These are phyloP conservation scores for Arthrocladium fulminans DNA, from an alignment of 2,329 filamentous ascomycete species.

Conservation along the genomic window DNA sequence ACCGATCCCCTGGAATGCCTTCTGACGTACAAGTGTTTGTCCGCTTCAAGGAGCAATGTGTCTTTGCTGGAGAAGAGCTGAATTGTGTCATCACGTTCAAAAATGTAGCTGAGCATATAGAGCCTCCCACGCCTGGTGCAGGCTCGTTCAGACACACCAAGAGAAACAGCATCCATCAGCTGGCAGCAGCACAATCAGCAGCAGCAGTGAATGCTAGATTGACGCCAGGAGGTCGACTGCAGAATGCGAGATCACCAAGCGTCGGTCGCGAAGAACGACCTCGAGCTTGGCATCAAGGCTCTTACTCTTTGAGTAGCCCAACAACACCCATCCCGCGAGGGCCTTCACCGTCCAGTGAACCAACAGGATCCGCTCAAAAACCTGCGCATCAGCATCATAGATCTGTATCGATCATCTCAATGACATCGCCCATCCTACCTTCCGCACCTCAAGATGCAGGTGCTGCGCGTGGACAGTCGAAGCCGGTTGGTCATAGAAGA, in stretches of 20 bases:
- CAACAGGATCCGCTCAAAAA: slow-evolving; percentile 21
- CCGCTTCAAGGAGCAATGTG: slow-evolving; percentile 84
- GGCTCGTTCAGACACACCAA: slow-evolving; percentile 21
- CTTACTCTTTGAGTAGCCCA: slow-evolving; percentile 34
- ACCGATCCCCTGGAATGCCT: slow-evolving; percentile 29
- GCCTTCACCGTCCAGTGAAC: slow-evolving; percentile 13
- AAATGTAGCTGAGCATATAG: slow-evolving; percentile 57
- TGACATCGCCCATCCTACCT: slow-evolving; percentile 38
- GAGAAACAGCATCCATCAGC: slow-evolving; percentile 18
- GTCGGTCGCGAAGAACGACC: slow-evolving; percentile 6
- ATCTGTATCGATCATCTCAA: slow-evolving; percentile 74
- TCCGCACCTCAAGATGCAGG: neutral
- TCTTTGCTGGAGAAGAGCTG: slow-evolving; percentile 93
- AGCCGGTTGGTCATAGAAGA: slow-evolving; percentile 14
- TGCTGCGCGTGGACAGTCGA: neutral
- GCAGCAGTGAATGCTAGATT: slow-evolving; percentile 10
- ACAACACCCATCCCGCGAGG: slow-evolving; percentile 24
- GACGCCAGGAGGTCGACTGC: slow-evolving; percentile 4
- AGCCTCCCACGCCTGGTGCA: slow-evolving; percentile 25
- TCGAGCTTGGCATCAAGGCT: slow-evolving; percentile 28
- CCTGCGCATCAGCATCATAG: slow-evolving; percentile 57
- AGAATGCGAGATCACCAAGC: slow-evolving; percentile 7
- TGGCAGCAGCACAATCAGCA: slow-evolving; percentile 13
- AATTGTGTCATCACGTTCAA: slow-evolving; percentile 95
- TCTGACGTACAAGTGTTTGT: slow-evolving; percentile 91